Conservation (phyloP, 2,329 filamentous ascomycete species). For the Colletotrichum eremochloae region DNA sequence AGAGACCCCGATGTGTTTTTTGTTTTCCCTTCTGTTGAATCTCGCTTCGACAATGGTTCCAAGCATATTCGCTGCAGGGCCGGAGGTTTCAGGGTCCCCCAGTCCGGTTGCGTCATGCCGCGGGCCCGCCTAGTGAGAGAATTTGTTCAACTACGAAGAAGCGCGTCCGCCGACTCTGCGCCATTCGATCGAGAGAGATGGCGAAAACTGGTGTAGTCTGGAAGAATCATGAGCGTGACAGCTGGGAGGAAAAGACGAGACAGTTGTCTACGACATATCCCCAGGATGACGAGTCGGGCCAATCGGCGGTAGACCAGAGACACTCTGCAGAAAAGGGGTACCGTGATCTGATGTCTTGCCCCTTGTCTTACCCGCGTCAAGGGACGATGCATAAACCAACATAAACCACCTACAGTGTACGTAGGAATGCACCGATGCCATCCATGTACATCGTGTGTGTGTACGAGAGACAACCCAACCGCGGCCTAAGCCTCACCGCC, state of each 20-base stretch:
- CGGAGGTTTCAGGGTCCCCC: not conserved
- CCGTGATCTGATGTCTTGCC: constrained; percentile 10
- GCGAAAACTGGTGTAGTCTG: not conserved
- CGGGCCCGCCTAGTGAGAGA: not conserved
- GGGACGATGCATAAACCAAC: not conserved
- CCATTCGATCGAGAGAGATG: not conserved
- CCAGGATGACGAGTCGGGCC: not conserved
- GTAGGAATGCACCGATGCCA: no score
- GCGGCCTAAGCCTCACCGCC: constrained; percentile 30
- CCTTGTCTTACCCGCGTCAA: not conserved
- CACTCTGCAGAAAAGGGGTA: not conserved
- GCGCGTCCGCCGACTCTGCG: not conserved
- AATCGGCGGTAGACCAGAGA: not conserved
- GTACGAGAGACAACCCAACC: not conserved
- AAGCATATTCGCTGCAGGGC: not conserved
- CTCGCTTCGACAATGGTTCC: not conserved
- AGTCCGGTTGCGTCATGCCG: constrained; percentile 4
- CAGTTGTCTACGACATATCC: not conserved
- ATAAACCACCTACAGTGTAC: no score
- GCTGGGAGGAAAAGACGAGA: not conserved
- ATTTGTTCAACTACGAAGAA: not conserved
- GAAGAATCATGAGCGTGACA: not conserved
- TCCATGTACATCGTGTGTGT: no score
- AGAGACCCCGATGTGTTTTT: not conserved
- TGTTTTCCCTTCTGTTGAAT: not conserved